Evolutionary conservation across 2,329 filamentous ascomycete genomes (phyloP).

Genomic region (Botryosphaeria dothidea): DNA sequence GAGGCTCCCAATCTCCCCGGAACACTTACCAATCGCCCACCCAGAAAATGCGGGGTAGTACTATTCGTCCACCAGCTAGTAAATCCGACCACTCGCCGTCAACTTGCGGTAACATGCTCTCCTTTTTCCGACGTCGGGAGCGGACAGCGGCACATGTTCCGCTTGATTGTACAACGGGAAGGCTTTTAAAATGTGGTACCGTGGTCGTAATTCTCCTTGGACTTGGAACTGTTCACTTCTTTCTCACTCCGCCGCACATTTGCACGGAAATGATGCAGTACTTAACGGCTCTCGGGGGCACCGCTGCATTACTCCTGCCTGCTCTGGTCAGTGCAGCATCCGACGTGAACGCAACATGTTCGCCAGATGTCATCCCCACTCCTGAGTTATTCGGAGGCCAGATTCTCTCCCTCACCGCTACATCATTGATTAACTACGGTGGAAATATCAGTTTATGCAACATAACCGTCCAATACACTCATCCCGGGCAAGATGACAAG

Average conservation of each 20-base stretch:
- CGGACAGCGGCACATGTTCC: neutral
- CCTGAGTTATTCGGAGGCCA: neutral
- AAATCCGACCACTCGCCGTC: neutral
- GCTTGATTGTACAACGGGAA: neutral
- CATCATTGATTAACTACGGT: neutral
- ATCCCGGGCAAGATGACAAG: constrained; percentile 36
- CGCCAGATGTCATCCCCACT: neutral
- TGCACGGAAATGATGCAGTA: neutral
- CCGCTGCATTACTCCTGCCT: neutral
- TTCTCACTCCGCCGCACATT: neutral
- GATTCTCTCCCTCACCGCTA: constrained; percentile 5
- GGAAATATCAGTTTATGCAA: constrained; percentile 33
- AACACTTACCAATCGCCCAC: neutral
- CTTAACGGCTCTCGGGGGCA: neutral
- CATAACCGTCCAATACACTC: constrained; percentile 40
- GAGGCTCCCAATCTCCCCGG: neutral
- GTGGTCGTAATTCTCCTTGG: neutral
- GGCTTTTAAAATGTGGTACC: neutral
- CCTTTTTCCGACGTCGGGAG: constrained; percentile 4
- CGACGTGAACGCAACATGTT: neutral
- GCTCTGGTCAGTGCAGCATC: neutral
- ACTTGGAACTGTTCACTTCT: neutral
- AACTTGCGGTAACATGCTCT: neutral
- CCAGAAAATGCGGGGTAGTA: constrained; percentile 8
- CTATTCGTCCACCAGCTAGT: neutral